Evolutionary conservation across 805 yeast species (phyloP).

Genomic region (Blastobotrys americana): DNA sequence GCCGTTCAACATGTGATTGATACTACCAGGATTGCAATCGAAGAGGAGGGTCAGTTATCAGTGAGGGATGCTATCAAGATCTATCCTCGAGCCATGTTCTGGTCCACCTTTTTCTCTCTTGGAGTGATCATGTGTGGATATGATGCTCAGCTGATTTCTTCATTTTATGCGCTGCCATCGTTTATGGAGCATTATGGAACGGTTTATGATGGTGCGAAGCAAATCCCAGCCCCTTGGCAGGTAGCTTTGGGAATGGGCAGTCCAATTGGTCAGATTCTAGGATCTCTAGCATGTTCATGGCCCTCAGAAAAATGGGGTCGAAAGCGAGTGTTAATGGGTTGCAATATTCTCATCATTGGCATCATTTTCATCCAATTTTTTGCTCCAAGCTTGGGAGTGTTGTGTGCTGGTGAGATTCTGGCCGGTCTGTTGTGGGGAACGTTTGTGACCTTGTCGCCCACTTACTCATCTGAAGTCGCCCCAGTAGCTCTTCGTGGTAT

Average conservation of each 20-base stretch:
- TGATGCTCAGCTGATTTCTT: slow-evolving; percentile 36
- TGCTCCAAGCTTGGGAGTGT: slow-evolving; percentile 35
- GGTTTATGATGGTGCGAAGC: slow-evolving; percentile 15
- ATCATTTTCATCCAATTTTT: slow-evolving; percentile 47
- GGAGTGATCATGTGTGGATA: slow-evolving; percentile 46
- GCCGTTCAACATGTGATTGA: slow-evolving; percentile 10
- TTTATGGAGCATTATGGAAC: slow-evolving; percentile 39
- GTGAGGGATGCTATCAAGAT: slow-evolving; percentile 33
- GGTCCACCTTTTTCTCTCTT: slow-evolving; percentile 41
- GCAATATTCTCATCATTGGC: slow-evolving; percentile 32
- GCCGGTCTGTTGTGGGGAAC: slow-evolving; percentile 47
- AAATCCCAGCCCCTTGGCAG: slow-evolving; percentile 27
- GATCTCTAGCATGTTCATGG: slow-evolving; percentile 40
- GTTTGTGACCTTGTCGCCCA: slow-evolving; percentile 45
- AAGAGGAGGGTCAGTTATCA: slow-evolving; percentile 26
- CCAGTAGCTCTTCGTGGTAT: slow-evolving; percentile 46
- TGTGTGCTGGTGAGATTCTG: slow-evolving; percentile 36
- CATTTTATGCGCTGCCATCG: slow-evolving; percentile 42
- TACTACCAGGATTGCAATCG: slow-evolving; percentile 17
- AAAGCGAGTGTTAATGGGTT: slow-evolving; percentile 35
- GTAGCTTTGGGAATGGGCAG: slow-evolving; percentile 25
- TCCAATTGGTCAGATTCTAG: slow-evolving; percentile 40
- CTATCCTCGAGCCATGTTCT: slow-evolving; percentile 41
- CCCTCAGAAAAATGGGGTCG: slow-evolving; percentile 43
- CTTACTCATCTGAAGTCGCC: slow-evolving; percentile 53